Evolutionary conservation across 23 red algal genomes (phyloP), one percentile per base, ranked within the genome.

Genomic region (Gracilaria vermiculophylla): DNA sequence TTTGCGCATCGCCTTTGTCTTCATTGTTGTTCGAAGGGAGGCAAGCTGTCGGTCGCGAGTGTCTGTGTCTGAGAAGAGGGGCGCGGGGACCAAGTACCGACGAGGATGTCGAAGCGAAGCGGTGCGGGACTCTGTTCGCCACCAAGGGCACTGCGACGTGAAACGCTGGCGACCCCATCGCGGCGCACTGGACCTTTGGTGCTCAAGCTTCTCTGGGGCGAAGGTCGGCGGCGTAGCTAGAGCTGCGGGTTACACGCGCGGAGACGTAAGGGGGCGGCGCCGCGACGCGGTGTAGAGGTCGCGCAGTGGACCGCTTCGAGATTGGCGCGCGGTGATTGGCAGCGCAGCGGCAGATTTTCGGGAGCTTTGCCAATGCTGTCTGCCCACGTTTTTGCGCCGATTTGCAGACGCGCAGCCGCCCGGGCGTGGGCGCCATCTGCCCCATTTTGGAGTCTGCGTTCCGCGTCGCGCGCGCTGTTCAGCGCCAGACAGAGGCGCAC

Each of bases 11-110:
- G 20, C 19, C 28, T 9, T 42, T 73, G 16, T 73, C 67, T 27
- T 73, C 67, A 40, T 73, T 73, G 4, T 73, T 73, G 17, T 73
- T 73, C 8, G 67, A 73, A 42, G 67, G 67, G 17, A 48, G 39
- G 19, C 67, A 73, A 45, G 67, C 36, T 42, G 20, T 28, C 4
- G 67, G 67, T 0, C 40, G 67, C n/a, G n/a, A n/a, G n/a, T n/a
- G n/a, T 48, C 5, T 24, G 29, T 64, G 28, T 34, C 58, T 34
- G 8, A 14, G 2, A 64, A 64, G 5, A 7, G 25, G 1, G 35
- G 29, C 58, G 28, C 24, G 29, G 21, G 28, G 58, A 34, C 32
- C 14, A 10, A 31, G 35, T 34, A 11, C 17, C 16, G 58, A 64
- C 8, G 58, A 16, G 4, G 29, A 2, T 8, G 58, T 17, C 58